These are phyloP conservation scores for Saitozyma podzolica DNA, from an alignment of 768 basidiomycete species.

Conservation along the genomic window DNA sequence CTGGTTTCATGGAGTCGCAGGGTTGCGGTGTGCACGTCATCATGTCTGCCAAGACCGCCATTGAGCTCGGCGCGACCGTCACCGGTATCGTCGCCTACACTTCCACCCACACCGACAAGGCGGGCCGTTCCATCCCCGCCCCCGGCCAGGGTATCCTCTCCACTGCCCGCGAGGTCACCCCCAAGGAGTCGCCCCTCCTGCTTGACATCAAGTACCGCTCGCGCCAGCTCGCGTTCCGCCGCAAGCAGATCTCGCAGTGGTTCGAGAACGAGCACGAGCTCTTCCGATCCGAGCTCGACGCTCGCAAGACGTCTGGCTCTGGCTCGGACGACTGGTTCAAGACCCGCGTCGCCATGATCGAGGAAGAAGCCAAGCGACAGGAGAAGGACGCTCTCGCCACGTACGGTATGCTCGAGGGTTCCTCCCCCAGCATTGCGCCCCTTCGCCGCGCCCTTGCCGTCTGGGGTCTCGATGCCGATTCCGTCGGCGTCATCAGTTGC, in stretches of 20 bases:
- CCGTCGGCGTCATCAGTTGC: constrained; percentile 63
- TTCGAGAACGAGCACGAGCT: constrained; percentile 81
- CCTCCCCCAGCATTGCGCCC: constrained; percentile 80
- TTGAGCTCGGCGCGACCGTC: constrained; percentile 90
- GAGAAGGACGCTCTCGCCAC: constrained; percentile 89
- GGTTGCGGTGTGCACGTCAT: constrained; percentile 95
- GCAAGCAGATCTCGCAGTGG: constrained; percentile 93
- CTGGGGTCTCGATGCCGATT: constrained; percentile 92
- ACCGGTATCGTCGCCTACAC: constrained; percentile 93
- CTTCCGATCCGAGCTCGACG: constrained; percentile 73
- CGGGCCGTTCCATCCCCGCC: constrained; percentile 95
- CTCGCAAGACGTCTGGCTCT: constrained; percentile 42
- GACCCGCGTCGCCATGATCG: constrained; percentile 75
- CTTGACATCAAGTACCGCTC: constrained; percentile 85
- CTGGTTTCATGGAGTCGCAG: constrained; percentile 97
- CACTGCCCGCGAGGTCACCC: constrained; percentile 79
- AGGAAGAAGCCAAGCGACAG: constrained; percentile 84
- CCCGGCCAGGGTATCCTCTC: constrained; percentile 90
- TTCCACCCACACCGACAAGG: constrained; percentile 91
- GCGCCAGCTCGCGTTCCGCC: constrained; percentile 92
- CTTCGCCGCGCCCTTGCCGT: constrained; percentile 93
- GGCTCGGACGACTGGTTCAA: constrained; percentile 71
- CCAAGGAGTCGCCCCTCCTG: constrained; percentile 73
- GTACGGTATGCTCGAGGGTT: constrained; percentile 92
- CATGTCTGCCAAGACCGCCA: constrained; percentile 94